Evolutionary conservation across 2,329 filamentous ascomycete species (phyloP).

Genomic region (Penicillium hesseltinei): DNA sequence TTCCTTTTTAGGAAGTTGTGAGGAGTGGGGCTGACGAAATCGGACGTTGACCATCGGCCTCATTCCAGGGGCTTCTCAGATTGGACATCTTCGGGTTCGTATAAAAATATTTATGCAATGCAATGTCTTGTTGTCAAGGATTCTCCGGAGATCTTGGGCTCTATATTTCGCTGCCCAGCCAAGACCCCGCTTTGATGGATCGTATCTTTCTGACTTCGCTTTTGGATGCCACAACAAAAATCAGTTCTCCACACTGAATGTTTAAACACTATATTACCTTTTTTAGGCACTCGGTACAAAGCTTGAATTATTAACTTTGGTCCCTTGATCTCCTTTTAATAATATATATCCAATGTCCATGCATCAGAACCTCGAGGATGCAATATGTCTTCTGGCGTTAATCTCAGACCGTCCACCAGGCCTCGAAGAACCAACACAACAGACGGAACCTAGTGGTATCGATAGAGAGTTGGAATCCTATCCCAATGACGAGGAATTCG

Average conservation of each 20-base stretch:
- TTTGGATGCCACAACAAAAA: neutral
- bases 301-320: neutral
- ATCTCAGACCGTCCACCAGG: neutral
- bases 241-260: neutral
- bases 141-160: neutral
- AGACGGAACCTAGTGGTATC: neutral
- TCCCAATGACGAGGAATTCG: neutral
- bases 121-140: neutral
- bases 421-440: neutral
- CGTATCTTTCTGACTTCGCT: neutral
- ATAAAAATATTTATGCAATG: neutral
- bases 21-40: slow-evolving; percentile 21
- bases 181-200: neutral
- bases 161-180: neutral
- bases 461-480: neutral
- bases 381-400: neutral
- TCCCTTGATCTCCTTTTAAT: neutral
- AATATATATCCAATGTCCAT: neutral
- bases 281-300: neutral
- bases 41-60: neutral
- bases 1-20: slow-evolving; percentile 25
- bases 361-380: neutral
- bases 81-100: neutral
- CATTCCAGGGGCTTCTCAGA: neutral
- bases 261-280: too few relatives aligned